Conservation (phyloP, 2,329 filamentous ascomycete species). For the Nigrospora osmanthi region DNA sequence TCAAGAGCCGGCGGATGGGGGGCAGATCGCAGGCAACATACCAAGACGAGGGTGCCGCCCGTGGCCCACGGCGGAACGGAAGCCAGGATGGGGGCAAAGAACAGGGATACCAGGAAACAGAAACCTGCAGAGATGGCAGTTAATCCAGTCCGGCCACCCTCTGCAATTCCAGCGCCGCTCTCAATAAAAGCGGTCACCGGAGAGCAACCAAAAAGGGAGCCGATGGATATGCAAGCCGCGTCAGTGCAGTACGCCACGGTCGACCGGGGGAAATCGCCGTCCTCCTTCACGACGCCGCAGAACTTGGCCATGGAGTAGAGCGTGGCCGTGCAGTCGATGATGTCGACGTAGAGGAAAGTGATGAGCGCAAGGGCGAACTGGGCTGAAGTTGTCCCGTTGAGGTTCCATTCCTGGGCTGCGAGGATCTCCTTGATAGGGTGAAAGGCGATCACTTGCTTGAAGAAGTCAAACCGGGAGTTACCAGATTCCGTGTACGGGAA, state of each 20-base stretch:
- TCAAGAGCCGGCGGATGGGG: background rate
- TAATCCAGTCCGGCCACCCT: constrained; percentile 66
- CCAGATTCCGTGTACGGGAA: constrained; percentile 62
- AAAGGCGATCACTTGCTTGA: constrained; percentile 65
- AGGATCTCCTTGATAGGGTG: constrained; percentile 60
- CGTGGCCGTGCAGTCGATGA: constrained; percentile 71
- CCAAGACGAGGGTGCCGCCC: constrained; percentile 63
- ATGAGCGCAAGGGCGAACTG: constrained; percentile 66
- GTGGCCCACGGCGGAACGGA: constrained; percentile 75
- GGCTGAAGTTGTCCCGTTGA: constrained; percentile 42
- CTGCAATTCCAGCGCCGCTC: constrained; percentile 67
- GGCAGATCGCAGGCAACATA: constrained; percentile 19
- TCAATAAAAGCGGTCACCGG: constrained; percentile 72
- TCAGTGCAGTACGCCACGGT: constrained; percentile 72
- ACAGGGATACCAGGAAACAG: constrained; percentile 64
- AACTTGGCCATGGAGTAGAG: constrained; percentile 78
- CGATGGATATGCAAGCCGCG: constrained; percentile 63
- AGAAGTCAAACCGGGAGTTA: constrained; percentile 60
- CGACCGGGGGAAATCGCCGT: constrained; percentile 79
- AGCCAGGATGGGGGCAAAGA: constrained; percentile 70
- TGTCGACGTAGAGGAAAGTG: constrained; percentile 74
- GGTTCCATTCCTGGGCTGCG: constrained; percentile 58
- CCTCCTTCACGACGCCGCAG: constrained; percentile 56
- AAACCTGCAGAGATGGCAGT: constrained; percentile 62
- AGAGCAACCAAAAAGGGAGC: constrained; percentile 60